phyloP scores from a whole-genome alignment of 179 eudicot genomes.

The Spinacia oleracea region DNA sequence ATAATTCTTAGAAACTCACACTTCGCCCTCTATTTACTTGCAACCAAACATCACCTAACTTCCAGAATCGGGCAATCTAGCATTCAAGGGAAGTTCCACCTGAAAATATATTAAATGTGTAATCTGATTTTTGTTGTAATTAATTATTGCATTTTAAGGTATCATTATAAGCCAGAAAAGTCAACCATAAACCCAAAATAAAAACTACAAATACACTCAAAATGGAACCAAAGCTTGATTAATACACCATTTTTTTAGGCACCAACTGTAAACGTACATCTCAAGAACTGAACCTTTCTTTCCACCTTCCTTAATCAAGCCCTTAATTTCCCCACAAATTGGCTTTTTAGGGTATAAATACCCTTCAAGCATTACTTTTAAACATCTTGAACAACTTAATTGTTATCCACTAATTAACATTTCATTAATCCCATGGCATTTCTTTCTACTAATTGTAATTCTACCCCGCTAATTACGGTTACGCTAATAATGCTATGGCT shows the following conservation, averaged over 20 bases:
- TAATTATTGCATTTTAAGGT: background rate
- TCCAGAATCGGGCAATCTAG: no score
- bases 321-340: background rate
- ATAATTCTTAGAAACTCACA: no score
- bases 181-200: background rate
- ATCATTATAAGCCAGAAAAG: background rate
- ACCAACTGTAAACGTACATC: constrained; percentile 20
- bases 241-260: background rate
- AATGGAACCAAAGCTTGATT: background rate
- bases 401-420: background rate
- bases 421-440: background rate
- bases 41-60: no score
- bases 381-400: background rate
- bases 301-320: constrained; percentile 12
- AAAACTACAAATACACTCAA: constrained; percentile 15
- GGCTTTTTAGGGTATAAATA: constrained; percentile 6
- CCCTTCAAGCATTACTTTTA: background rate
- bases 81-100: no score
- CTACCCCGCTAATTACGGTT: background rate
- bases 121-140: background rate
- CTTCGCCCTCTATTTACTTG: no score
- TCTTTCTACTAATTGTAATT: background rate
- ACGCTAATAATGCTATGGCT: background rate
- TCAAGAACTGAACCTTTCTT: constrained; percentile 5
- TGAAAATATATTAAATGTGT: no score